phyloP scores from a whole-genome alignment of 2,329 filamentous ascomycete species.

The Beauveria varroae region DNA sequence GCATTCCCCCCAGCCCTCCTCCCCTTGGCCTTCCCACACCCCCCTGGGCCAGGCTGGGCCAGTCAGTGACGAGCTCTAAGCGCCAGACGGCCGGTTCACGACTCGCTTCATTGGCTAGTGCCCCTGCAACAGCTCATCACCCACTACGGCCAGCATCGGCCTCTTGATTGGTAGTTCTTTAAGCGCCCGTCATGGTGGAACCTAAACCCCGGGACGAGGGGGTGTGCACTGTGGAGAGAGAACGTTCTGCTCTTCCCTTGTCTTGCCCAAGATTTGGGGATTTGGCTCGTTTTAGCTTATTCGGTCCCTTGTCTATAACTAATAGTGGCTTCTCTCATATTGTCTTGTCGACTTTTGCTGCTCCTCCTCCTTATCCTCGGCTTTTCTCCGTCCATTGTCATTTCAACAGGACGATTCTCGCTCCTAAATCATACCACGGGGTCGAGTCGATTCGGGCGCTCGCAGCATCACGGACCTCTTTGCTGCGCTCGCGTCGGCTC shows the following conservation, averaged over 20 bases:
- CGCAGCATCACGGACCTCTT: not conserved
- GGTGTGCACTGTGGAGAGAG: not conserved
- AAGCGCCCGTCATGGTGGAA: constrained; percentile 10
- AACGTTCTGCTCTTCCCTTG: not conserved
- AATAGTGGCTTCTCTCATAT: not conserved
- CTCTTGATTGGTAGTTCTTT: constrained; percentile 2
- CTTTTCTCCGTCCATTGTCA: not conserved
- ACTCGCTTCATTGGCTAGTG: constrained; percentile 10
- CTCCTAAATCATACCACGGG: too few relatives aligned
- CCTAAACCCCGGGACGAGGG: constrained; percentile 3
- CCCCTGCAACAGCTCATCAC: constrained; percentile 1
- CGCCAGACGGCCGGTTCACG: constrained; percentile 19
- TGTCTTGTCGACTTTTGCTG: not conserved
- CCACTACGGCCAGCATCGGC: not conserved
- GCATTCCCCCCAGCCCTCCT: not conserved
- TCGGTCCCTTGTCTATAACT: not conserved
- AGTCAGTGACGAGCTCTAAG: constrained; percentile 21
- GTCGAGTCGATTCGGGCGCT: not conserved
- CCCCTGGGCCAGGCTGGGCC: not conserved
- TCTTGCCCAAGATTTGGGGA: not conserved
- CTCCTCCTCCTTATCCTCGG: too few relatives aligned
- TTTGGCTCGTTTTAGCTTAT: not conserved
- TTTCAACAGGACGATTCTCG: not conserved
- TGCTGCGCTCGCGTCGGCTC: not conserved
- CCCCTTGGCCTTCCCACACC: not conserved